Evolutionary conservation across 169 alveolate genomes (phyloP).

Genomic region (Toxoplasma gondii): DNA sequence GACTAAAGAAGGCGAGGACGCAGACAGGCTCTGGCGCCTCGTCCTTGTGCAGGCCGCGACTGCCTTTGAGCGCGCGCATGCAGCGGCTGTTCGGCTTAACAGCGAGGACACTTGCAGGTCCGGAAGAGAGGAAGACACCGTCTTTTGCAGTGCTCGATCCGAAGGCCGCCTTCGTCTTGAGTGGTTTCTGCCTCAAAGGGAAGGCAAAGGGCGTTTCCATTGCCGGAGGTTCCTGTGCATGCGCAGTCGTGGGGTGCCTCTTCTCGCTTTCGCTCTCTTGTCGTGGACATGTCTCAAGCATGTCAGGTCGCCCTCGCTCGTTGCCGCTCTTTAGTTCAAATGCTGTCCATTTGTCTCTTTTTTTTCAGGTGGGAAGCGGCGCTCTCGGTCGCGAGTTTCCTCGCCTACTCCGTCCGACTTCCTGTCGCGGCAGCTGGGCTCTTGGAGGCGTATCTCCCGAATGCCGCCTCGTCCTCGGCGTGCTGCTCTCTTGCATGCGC

Average conservation of each 20-base stretch:
- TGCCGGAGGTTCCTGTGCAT: neutral
- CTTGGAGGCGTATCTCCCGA: neutral
- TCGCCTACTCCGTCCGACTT: neutral
- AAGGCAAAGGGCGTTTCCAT: neutral
- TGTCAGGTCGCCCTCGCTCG: too few relatives aligned
- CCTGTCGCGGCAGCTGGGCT: neutral
- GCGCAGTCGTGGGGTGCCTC: neutral
- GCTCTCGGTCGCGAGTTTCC: neutral
- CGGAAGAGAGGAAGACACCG: neutral
- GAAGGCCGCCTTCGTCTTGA: neutral
- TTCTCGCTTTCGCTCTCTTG: neutral
- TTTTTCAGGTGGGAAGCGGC: neutral
- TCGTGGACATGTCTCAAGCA: too few relatives aligned
- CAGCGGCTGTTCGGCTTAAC: neutral
- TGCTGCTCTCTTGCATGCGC: neutral
- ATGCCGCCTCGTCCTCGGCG: neutral
- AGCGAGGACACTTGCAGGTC: neutral
- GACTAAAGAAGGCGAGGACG: neutral
- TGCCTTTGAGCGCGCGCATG: slow-evolving; percentile 18
- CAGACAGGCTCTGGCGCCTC: neutral
- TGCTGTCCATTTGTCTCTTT: neutral
- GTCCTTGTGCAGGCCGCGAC: neutral
- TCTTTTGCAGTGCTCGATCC: neutral
- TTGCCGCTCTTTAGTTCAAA: too few relatives aligned
- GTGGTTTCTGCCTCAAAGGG: neutral